Conservation (phyloP, 2,329 filamentous ascomycete species). For the Huntiella omanensis region DNA sequence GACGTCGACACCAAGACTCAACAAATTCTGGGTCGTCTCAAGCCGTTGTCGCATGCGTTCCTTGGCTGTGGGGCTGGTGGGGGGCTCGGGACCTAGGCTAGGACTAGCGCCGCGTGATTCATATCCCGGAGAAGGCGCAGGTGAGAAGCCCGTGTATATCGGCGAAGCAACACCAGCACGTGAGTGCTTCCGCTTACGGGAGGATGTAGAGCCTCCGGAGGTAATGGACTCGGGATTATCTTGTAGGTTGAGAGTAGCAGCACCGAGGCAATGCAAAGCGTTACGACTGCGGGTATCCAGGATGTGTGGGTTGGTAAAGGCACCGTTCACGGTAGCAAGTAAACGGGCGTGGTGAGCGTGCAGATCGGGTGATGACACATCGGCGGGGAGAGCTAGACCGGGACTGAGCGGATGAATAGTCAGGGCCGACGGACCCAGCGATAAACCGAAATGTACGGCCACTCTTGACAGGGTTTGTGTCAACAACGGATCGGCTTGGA, state of each 20-base stretch:
- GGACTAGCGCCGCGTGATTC: constrained; percentile 12
- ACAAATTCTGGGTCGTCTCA: constrained; percentile 16
- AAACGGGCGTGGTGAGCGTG: constrained; percentile 7
- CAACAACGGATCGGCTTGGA: not conserved
- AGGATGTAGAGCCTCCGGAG: not conserved
- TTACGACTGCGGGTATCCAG: constrained; percentile 31
- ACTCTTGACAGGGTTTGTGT: constrained; percentile 15
- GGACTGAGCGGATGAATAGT: not conserved
- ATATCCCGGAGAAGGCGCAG: constrained; percentile 9
- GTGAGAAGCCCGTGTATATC: not conserved
- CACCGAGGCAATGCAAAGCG: constrained; percentile 38
- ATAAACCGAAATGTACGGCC: constrained; percentile 17
- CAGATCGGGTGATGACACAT: constrained; percentile 1
- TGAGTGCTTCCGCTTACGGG: constrained; percentile 22
- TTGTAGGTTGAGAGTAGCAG: constrained; percentile 26
- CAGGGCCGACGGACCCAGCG: constrained; percentile 25
- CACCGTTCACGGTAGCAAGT: constrained; percentile 13
- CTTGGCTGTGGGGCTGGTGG: constrained; percentile 8
- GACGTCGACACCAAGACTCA: constrained; percentile 24
- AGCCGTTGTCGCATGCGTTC: constrained; percentile 17
- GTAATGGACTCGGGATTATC: constrained; percentile 12
- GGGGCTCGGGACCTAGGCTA: not conserved
- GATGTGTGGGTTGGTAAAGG: constrained; percentile 11
- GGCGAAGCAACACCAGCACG: constrained; percentile 13
- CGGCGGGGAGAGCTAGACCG: too few species aligned